These are phyloP conservation scores for Candida sanyaensis DNA, from an alignment of 1,139 yeast species.

Conservation along the genomic window DNA sequence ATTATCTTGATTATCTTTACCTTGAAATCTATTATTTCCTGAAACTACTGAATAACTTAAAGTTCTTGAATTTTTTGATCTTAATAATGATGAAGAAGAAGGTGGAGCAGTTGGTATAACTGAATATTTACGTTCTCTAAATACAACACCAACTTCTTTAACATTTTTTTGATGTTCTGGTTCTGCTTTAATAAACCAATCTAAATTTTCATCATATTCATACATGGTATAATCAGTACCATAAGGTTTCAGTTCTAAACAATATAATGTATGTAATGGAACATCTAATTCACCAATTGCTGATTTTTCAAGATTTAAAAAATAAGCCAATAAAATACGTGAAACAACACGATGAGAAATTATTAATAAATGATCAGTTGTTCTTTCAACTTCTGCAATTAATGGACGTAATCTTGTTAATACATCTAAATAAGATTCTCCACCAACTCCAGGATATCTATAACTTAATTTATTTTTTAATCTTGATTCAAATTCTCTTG, in stretches of 20 bases:
- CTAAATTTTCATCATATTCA: conserved; percentile 76
- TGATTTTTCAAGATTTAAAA: conserved; percentile 79
- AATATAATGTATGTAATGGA: conserved; percentile 86
- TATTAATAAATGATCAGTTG: conserved; percentile 81
- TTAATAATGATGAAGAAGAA: conserved; percentile 5
- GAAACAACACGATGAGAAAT: conserved; percentile 91
- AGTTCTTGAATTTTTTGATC: conserved; percentile 1
- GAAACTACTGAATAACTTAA: not conserved
- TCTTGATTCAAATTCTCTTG: conserved; percentile 82
- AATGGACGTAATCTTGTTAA: conserved; percentile 86
- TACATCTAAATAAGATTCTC: conserved; percentile 92
- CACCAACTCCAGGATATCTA: conserved; percentile 97
- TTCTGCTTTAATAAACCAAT: conserved; percentile 77
- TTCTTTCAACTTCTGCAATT: conserved; percentile 89
- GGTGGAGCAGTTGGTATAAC: conserved; percentile 78
- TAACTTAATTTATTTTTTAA: conserved; percentile 75
- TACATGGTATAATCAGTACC: conserved; percentile 92
- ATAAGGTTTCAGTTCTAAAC: conserved; percentile 89
- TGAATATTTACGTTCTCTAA: conserved; percentile 65
- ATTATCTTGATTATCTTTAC: too few relatives aligned
- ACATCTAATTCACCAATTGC: conserved; percentile 89
- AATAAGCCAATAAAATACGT: conserved; percentile 83
- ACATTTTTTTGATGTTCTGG: conserved; percentile 63
- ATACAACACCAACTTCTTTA: conserved; percentile 67
- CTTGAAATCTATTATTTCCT: not conserved